Evolutionary conservation across 2,329 filamentous ascomycete species (phyloP), one percentile per base, ranked within the genome.

Genomic region (Penicillium freii): DNA sequence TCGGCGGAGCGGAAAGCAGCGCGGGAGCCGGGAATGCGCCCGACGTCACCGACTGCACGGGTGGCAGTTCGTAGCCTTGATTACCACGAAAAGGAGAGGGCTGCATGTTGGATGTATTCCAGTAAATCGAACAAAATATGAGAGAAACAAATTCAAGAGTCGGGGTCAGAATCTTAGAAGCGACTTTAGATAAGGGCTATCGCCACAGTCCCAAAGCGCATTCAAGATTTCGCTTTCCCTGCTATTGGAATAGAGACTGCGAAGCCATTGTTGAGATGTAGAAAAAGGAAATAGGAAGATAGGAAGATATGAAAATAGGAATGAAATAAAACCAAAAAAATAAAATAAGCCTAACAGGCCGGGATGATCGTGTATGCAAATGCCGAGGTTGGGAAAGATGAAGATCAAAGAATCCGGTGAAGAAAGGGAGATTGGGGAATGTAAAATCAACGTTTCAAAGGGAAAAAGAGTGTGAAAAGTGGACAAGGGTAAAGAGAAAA

Each of bases 1-100:
- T 74, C 39, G 74, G 73, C 56, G 73, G 71, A 61, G 72, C 70
- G 60, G 75, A 74, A 47, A 71, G 66, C 45, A 74, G 58, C 42
- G 67, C 65, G 36, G 72, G 63, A 42, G 66, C 65, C 40, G 65
- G 67, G 54, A 71, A 69, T 46, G 69, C 67, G 40, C 65, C 64
- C 56, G 71, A 71, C 27, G 72, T 70, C 48, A 73, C 69, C 40
- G 72, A 68, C 40, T 75, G 72, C 51, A 75, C 67, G 29, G 73
- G 66, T 40, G 73, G 70, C 9, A 73, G 61, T 47, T 73, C 72
- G 62, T 73, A 72, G 33, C 62, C 62, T 51, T 63, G 64, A 48
- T 69, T 62, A 54, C 66, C 63, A 54, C 69, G 71, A 62, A 64
- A 70, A 56, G 69, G 73, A 60, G 71, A 63, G 40, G 69, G 66